Conservation (phyloP, 2,329 filamentous ascomycete species). For the Keithomyces neogunnii region DNA sequence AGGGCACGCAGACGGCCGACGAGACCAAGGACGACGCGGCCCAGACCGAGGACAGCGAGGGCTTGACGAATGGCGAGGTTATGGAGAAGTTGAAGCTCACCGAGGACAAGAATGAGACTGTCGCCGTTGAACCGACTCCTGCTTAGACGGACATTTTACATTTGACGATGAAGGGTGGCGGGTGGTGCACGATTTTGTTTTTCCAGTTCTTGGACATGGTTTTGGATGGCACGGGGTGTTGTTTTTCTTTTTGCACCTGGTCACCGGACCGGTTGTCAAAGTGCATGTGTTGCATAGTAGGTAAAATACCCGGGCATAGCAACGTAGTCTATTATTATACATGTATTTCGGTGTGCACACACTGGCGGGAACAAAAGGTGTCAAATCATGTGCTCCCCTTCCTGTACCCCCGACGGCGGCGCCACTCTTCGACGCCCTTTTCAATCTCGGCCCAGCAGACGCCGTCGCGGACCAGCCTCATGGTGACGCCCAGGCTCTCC, state of each 20-base stretch:
- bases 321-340: too few species aligned
- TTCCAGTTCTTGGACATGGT: not conserved
- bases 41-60: conserved; percentile 12
- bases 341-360: not conserved
- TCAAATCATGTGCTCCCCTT: not conserved
- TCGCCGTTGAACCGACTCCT: not conserved
- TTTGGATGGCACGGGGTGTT: too few species aligned
- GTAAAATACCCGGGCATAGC: not conserved
- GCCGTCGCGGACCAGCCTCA: conserved; percentile 74
- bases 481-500: conserved; percentile 68
- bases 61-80: conserved; percentile 18
- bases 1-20: not conserved
- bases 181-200: not conserved
- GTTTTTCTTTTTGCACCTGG: not conserved
- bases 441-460: conserved; percentile 71
- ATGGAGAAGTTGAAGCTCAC: conserved; percentile 24
- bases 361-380: not conserved
- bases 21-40: not conserved
- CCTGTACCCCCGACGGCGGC: conserved; percentile 52
- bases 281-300: not conserved
- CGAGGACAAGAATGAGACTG: conserved; percentile 13
- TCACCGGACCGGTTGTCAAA: not conserved
- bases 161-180: not conserved
- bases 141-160: not conserved
- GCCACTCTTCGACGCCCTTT: conserved; percentile 72